Evolutionary conservation across 768 basidiomycete species (phyloP).

Genomic region (Lactarius psammicola): DNA sequence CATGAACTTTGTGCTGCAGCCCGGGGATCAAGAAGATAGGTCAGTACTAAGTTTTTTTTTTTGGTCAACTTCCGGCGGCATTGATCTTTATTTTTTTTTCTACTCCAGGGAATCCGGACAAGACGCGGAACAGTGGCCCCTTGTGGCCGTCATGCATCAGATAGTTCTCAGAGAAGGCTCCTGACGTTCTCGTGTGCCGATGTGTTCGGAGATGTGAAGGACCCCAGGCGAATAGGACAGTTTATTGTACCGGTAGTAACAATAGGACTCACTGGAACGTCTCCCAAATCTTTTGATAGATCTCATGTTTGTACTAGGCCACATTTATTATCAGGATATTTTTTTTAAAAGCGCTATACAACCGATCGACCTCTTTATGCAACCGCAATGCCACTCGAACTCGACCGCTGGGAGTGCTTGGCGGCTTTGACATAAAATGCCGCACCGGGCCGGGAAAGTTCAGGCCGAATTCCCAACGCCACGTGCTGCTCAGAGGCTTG

Average conservation of each 20-base stretch:
- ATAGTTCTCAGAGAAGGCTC: constrained; percentile 6
- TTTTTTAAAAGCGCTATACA: too few species aligned
- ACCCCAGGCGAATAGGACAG: not conserved
- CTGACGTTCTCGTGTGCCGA: not conserved
- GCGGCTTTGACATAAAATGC: too few species aligned
- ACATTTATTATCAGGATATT: too few species aligned
- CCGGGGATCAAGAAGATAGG: not conserved
- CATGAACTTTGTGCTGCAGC: constrained; percentile 21
- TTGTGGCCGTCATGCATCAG: constrained; percentile 24
- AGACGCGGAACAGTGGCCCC: not conserved
- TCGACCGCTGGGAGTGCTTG: too few species aligned
- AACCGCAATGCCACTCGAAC: too few species aligned
- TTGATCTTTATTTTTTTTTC: not conserved
- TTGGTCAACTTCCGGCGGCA: not conserved
- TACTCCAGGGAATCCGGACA: not conserved
- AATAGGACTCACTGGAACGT: too few species aligned
- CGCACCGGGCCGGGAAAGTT: not conserved
- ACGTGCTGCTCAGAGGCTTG: not conserved
- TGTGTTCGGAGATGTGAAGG: not conserved
- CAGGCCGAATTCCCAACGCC: not conserved
- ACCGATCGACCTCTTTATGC: too few species aligned
- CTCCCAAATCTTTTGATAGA: not conserved
- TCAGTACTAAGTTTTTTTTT: not conserved
- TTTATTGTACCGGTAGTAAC: not conserved
- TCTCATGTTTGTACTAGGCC: too few species aligned